A percentile compares a stretch with the other conserved stretches of the same genome.
Evolutionary conservation across 1,139 yeast genomes (phyloP).

Genomic region (Taiozyma sp.): DNA sequence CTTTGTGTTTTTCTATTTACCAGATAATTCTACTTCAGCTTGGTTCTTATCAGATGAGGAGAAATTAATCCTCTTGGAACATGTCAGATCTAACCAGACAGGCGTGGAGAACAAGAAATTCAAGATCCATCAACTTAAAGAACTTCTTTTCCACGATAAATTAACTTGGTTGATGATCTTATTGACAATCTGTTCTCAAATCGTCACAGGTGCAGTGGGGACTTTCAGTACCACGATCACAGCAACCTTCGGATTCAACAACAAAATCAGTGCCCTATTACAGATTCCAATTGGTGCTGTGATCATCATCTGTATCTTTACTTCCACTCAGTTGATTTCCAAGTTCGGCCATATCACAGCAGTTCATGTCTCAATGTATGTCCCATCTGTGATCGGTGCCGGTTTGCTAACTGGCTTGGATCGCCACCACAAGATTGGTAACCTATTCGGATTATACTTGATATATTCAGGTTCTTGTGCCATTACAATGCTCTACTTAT

Average conservation of each 20-base stretch:
- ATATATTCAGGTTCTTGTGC: conserved; percentile 35
- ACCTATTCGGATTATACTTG: conserved; percentile 35
- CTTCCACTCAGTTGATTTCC: conserved; percentile 28
- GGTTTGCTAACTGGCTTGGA: conserved; percentile 38
- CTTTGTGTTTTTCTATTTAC: conserved; percentile 35
- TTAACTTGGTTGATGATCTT: conserved; percentile 37
- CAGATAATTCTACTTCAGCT: conserved; percentile 40
- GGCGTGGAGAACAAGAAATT: conserved; percentile 39
- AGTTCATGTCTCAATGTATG: conserved; percentile 33
- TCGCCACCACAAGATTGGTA: conserved; percentile 34
- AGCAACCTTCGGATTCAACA: conserved; percentile 32
- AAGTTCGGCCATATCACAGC: conserved; percentile 23
- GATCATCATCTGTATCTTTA: conserved; percentile 30
- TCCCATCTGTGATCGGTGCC: conserved; percentile 39
- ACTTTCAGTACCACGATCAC: conserved; percentile 31
- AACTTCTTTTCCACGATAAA: conserved; percentile 41
- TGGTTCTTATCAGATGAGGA: conserved; percentile 34
- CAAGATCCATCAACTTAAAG: conserved; percentile 37
- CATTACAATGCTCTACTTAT: conserved; percentile 35
- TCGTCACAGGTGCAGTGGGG: conserved; percentile 33
- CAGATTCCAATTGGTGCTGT: conserved; percentile 45
- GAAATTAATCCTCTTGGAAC: conserved; percentile 37
- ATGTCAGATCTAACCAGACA: conserved; percentile 39
- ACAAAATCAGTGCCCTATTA: conserved; percentile 41
- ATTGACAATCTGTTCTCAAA: conserved; percentile 30